Evolutionary conservation across 495 filamentous ascomycete species (phyloP).

Genomic region (Talaromyces stipitatus): DNA sequence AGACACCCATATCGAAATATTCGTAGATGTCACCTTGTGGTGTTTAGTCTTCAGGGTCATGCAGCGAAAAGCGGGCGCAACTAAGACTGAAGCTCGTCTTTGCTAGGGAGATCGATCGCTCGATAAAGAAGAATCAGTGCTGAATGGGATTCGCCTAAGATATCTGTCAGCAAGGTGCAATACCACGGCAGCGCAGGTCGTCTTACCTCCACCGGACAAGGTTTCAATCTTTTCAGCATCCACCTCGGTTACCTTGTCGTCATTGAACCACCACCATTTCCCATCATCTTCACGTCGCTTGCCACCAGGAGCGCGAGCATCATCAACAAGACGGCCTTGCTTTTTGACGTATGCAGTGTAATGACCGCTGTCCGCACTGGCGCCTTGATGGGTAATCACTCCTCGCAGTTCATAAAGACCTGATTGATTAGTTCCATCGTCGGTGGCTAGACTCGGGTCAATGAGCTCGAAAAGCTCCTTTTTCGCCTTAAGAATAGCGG

Average conservation of each 20-base stretch:
- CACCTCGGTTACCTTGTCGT: slow-evolving; percentile 94
- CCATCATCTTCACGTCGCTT: slow-evolving; percentile 74
- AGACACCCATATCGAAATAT: no score
- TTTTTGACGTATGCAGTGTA: slow-evolving; percentile 98
- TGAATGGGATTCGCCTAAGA: slow-evolving; percentile 77
- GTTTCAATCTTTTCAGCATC: slow-evolving; percentile 84
- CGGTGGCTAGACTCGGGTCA: slow-evolving; percentile 58
- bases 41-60: no score
- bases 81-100: slow-evolving; percentile 20
- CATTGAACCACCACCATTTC: slow-evolving; percentile 99
- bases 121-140: slow-evolving; percentile 89
- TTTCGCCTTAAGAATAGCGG: slow-evolving; percentile 66
- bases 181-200: not conserved
- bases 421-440: slow-evolving; percentile 80
- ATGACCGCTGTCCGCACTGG: slow-evolving; percentile 93
- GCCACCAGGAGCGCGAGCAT: slow-evolving; percentile 49
- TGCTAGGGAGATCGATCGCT: slow-evolving; percentile 60
- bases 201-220: slow-evolving; percentile 78
- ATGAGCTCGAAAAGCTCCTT: slow-evolving; percentile 75
- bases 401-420: slow-evolving; percentile 92
- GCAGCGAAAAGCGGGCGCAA: not conserved
- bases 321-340: slow-evolving; percentile 46
- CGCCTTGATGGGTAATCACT: slow-evolving; percentile 95
- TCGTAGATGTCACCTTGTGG: no score
- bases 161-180: slow-evolving; percentile 12